These are phyloP conservation scores for Massariosphaeria phaeospora DNA, from an alignment of 495 filamentous ascomycete species.

Conservation along the genomic window DNA sequence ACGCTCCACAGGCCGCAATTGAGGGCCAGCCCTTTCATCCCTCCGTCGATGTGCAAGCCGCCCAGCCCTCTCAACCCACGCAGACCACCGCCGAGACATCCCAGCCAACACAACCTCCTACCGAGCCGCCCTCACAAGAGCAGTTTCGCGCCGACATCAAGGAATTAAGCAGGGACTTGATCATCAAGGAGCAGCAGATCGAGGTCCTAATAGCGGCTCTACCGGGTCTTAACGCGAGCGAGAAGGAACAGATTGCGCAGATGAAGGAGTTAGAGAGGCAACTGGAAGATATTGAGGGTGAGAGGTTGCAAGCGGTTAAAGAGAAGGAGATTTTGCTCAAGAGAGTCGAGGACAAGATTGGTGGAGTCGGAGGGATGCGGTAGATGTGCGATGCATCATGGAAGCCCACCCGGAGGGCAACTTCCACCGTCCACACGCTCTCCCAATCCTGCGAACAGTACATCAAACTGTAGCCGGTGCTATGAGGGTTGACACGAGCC, in stretches of 20 bases:
- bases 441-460: too few relatives aligned
- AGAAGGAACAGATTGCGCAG: conserved; percentile 70
- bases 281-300: conserved; percentile 65
- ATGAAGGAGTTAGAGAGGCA: conserved; percentile 74
- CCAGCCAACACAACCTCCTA: not conserved
- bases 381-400: too few relatives aligned
- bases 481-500: too few relatives aligned
- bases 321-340: conserved; percentile 65
- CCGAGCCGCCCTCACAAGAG: conserved; percentile 52
- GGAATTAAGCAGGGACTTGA: conserved; percentile 81
- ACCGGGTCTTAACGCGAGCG: conserved; percentile 81
- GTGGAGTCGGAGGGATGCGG: conserved; percentile 8
- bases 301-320: conserved; percentile 62
- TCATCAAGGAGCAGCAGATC: conserved; percentile 91
- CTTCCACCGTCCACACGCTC: too few relatives aligned
- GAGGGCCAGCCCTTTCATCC: conserved; percentile 28
- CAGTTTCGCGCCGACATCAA: conserved; percentile 65
- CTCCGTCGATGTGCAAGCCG: conserved; percentile 5
- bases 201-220: conserved; percentile 76
- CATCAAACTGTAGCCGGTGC: too few relatives aligned
- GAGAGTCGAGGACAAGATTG: conserved; percentile 63
- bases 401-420: too few relatives aligned
- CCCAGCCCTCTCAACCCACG: conserved; percentile 9
- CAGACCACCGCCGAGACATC: conserved; percentile 18
- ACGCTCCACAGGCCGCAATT: conserved; percentile 70